Conservation (phyloP, 106 monocot genomes). For the Hemerocallis citrina region DNA sequence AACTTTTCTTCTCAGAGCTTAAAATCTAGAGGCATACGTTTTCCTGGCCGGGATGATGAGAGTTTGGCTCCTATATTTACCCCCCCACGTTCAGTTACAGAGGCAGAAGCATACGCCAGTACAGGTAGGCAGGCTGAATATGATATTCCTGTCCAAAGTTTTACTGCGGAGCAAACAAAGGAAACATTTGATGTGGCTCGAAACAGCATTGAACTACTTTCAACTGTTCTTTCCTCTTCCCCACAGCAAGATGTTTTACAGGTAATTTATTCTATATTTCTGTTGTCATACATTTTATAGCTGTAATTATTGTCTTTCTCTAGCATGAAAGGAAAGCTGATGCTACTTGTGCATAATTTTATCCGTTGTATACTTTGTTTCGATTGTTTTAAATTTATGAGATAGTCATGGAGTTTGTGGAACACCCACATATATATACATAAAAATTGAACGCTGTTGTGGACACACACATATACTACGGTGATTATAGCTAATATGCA, state of each 20-base stretch:
- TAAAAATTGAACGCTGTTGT: too few species aligned
- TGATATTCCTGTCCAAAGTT: constrained; percentile 34
- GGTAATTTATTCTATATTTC: constrained; percentile 20
- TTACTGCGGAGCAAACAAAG: constrained; percentile 68
- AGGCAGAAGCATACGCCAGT: constrained; percentile 31
- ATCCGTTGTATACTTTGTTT: too few species aligned
- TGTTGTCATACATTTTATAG: not conserved
- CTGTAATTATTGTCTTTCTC: not conserved
- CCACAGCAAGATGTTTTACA: constrained; percentile 72
- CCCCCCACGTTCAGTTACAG: constrained; percentile 73
- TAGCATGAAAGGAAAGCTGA: too few species aligned
- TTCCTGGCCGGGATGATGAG: constrained; percentile 90
- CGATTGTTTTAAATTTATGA: too few species aligned
- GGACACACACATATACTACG: too few species aligned
- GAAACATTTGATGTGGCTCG: constrained; percentile 89
- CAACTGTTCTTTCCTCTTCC: constrained; percentile 80
- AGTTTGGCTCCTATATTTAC: constrained; percentile 95
- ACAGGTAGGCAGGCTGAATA: constrained; percentile 14
- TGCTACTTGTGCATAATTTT: not conserved
- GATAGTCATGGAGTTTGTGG: too few species aligned
- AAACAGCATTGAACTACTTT: constrained; percentile 91
- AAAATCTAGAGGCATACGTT: constrained; percentile 85
- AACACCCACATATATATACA: too few species aligned
- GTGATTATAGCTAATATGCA: too few species aligned
- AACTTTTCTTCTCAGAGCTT: constrained; percentile 55